Percentiles rank a stretch among this genome's conserved stretches.
Evolutionary conservation across 2,329 filamentous ascomycete species (phyloP).

Genomic region (Endoconidiophora polonica): DNA sequence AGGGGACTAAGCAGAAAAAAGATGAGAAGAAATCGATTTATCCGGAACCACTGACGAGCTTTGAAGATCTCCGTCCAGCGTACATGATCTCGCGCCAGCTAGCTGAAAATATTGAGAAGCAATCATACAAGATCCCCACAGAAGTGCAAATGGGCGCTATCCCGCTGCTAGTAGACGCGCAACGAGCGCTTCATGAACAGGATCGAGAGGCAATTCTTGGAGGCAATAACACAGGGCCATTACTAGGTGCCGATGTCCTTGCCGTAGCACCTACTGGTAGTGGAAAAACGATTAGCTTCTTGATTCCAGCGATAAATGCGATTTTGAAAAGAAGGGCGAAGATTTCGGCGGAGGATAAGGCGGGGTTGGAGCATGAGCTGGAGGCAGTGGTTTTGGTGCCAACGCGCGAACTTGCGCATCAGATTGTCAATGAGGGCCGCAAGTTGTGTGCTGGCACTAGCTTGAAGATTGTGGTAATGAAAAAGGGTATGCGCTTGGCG

Average conservation of each 20-base stretch:
- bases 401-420: conserved; percentile 60
- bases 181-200: conserved; percentile 27
- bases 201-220: conserved; percentile 3
- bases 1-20: conserved; percentile 20
- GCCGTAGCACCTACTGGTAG: conserved; percentile 89
- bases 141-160: conserved; percentile 84
- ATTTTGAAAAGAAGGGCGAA: conserved; percentile 43
- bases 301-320: conserved; percentile 71
- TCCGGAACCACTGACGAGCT: conserved; percentile 64
- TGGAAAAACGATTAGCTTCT: conserved; percentile 86
- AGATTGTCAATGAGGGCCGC: conserved; percentile 71
- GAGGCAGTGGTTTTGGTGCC: conserved; percentile 59
- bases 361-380: conserved; percentile 30
- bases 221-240: conserved; percentile 16
- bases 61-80: conserved; percentile 50
- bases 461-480: conserved; percentile 65
- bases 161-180: conserved; percentile 53
- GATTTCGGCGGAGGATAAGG: conserved; percentile 22
- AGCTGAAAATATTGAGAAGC: conserved; percentile 61
- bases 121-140: conserved; percentile 76
- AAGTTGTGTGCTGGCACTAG: conserved; percentile 65
- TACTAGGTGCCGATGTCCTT: conserved; percentile 46
- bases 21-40: conserved; percentile 47
- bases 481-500: conserved; percentile 62
- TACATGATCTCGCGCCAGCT: conserved; percentile 63